Conservation (phyloP, 352 stramenopile genomes). For the Phytopythium cucurbitacearum region DNA sequence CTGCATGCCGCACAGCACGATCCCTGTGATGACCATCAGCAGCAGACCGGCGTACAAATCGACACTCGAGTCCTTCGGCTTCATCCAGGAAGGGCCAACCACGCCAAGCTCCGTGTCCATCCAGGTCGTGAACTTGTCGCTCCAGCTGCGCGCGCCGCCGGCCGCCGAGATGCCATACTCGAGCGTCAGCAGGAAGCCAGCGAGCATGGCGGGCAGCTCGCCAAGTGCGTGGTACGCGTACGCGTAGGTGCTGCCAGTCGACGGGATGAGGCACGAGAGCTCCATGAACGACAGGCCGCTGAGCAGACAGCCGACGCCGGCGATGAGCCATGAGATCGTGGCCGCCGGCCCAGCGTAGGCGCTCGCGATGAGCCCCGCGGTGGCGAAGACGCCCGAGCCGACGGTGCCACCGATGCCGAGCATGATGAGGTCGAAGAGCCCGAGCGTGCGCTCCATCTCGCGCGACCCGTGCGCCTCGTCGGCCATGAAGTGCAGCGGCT, state of each 20-base stretch:
- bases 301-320: constrained; percentile 71
- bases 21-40: constrained; percentile 49
- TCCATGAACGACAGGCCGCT: constrained; percentile 91
- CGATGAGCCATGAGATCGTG: constrained; percentile 82
- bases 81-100: constrained; percentile 55
- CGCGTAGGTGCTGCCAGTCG: constrained; percentile 89
- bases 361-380: constrained; percentile 59
- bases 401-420: constrained; percentile 94
- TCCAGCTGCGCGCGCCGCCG: constrained; percentile 91
- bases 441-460: constrained; percentile 61
- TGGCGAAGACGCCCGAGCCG: constrained; percentile 92
- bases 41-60: constrained; percentile 79
- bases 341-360: constrained; percentile 71
- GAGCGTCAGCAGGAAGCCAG: constrained; percentile 87
- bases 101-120: constrained; percentile 51
- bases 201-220: constrained; percentile 90
- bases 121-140: constrained; percentile 91
- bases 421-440: constrained; percentile 90
- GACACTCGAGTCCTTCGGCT: constrained; percentile 47
- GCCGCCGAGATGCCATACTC: constrained; percentile 92
- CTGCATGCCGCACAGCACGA: constrained; percentile 85
- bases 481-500: constrained; percentile 50
- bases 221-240: constrained; percentile 93
- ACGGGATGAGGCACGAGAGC: constrained; percentile 84
- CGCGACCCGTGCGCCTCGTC: constrained; percentile 9